Evolutionary conservation across 2,329 filamentous ascomycete genomes (phyloP), one percentile per base, ranked within the genome.

Genomic region (Colletotrichum gloeosporioides): DNA sequence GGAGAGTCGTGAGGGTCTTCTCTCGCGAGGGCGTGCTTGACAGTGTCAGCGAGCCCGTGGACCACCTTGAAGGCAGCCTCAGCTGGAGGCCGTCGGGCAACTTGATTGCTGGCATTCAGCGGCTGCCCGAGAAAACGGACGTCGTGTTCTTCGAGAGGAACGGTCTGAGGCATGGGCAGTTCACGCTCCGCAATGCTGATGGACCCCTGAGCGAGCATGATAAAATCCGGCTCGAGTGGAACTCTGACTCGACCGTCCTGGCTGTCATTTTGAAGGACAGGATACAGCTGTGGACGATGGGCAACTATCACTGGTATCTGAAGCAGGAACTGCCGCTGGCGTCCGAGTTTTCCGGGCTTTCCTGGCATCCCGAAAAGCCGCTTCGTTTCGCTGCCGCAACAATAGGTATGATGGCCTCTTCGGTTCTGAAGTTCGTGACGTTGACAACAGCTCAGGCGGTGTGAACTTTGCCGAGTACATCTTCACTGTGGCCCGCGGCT

Each of bases 291-390:
- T 99, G 97, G 97, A 98, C 96, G 1, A 98, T 94, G 90, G 95
- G 95, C 25, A 99, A 99, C 83, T 99, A 99, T 80, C 95, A 99
- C 83, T 99, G 97, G 91, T 99, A 99, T 83, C 89, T 99, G 18
- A 99, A 99, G 86, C 96, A 98, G 83, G 96, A 98, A 82, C 89
- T 98, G 8, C 85, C 87, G 8, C 86, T 89, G 8, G 80, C 83
- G 9, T 80, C 79, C 15, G 79, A 80, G 5, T 80, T 84, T 53
- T 68, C 81, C 63, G 80, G 82, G 53, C 78, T 92, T n/a, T 82
- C 87, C 1, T 99, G 97, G 97, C 95, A 99, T 83, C 92, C 95
- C 2, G 97, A 99, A 82, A 96, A 94, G 83, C 87, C 96, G 5
- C 87, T 98, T 39, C 91, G 92, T 16, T 88, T 97, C 65, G 89